phyloP scores from a whole-genome alignment of 768 basidiomycete genomes.

The Trametes meyenii region DNA sequence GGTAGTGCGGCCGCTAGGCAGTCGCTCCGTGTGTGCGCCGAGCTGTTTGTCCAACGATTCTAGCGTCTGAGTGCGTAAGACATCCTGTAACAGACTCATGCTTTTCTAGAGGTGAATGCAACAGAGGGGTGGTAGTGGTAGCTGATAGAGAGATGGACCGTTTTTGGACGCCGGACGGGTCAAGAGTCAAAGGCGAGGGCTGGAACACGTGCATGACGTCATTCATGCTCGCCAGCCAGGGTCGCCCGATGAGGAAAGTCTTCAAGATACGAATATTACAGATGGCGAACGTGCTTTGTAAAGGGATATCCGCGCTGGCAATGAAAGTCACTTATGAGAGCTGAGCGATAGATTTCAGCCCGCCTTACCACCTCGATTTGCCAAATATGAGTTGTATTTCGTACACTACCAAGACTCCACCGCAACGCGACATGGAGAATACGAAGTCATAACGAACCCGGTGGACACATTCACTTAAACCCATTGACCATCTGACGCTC shows the following conservation, averaged over 20 bases:
- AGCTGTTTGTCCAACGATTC: constrained; percentile 37
- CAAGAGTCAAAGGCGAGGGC: not conserved
- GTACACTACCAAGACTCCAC: not conserved
- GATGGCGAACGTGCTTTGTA: too few species aligned
- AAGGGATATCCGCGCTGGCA: too few species aligned
- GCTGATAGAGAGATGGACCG: constrained; percentile 12
- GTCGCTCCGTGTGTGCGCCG: constrained; percentile 12
- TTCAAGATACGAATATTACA: too few species aligned
- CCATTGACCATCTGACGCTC: not conserved
- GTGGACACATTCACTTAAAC: not conserved
- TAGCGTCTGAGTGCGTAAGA: constrained; percentile 58
- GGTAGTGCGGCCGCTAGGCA: constrained; percentile 18
- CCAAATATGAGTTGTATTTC: too few species aligned
- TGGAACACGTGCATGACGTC: constrained; percentile 21
- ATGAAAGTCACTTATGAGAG: too few species aligned
- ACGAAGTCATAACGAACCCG: too few species aligned
- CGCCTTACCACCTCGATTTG: too few species aligned
- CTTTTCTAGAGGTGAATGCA: not conserved
- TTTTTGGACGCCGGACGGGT: not conserved
- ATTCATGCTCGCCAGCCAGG: not conserved
- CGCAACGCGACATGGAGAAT: not conserved
- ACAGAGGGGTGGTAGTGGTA: constrained; percentile 15
- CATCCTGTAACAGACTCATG: constrained; percentile 70
- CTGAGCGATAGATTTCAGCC: too few species aligned
- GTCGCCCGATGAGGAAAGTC: too few species aligned